A percentile compares a stretch with the other conserved stretches of the same genome.
Conservation (phyloP, 2,329 filamentous ascomycete genomes). For the Akanthomyces muscarius region DNA sequence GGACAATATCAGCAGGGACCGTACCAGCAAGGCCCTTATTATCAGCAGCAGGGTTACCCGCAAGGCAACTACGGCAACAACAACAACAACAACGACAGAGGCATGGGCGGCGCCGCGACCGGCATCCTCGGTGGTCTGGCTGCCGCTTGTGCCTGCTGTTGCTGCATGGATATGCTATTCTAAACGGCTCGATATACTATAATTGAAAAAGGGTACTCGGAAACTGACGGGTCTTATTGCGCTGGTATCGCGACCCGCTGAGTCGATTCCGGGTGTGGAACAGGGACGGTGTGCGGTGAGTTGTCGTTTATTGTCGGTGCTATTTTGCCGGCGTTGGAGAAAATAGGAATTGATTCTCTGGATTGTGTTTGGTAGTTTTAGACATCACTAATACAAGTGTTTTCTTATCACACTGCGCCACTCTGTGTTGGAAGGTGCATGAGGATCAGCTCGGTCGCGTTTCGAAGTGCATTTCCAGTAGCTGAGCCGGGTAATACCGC, state of each 20-base stretch:
- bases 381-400: background rate
- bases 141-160: constrained; percentile 53
- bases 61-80: constrained; percentile 37
- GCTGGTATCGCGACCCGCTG: background rate
- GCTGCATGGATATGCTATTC: constrained; percentile 55
- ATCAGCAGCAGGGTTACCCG: constrained; percentile 18
- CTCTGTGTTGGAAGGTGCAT: background rate
- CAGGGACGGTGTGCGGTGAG: background rate
- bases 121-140: constrained; percentile 44
- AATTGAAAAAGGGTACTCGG: background rate
- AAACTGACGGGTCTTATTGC: background rate
- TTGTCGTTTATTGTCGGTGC: background rate
- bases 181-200: constrained; percentile 29
- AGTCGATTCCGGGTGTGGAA: background rate
- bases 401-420: background rate
- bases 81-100: constrained; percentile 31
- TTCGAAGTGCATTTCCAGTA: background rate
- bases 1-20: constrained; percentile 10
- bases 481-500: background rate
- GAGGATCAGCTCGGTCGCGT: background rate
- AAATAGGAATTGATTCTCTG: background rate
- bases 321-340: constrained; percentile 3
- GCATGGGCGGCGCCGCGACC: constrained; percentile 20
- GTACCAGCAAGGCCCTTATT: constrained; percentile 30
- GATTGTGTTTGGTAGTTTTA: background rate